Base-by-base conservation (phyloP, 208 protist species). In the Trypanosomatidae sp. region DNA sequence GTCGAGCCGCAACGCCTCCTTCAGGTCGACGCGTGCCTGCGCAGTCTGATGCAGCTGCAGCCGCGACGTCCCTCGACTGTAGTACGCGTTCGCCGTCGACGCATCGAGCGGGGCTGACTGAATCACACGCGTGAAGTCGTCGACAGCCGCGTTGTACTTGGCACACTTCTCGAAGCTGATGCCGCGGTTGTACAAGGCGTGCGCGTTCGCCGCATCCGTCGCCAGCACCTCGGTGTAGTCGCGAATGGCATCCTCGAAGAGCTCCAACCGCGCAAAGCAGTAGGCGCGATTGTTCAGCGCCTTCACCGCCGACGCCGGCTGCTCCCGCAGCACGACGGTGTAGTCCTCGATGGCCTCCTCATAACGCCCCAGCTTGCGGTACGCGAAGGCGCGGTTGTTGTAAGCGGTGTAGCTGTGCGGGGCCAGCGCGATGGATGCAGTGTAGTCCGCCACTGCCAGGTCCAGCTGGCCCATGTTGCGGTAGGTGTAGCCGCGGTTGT, bases 161-260 rank as follows among this genome's bases (percentile, higher is more conserved):
- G 81, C 85, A 43, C 92, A 73, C 71, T 94, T 96, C 59, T 94
- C 88, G 65, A 87, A 94, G 66, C 77, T 85, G 56, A 97, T 87
- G 52, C 93, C 93, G 44, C 94, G 87, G 79, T 98, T 98, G 77
- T 97, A 90, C 4, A 85, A 83, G 3, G 92, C 92, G 79, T 97
- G 83, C 2, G 73, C 43, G 76, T 98, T 94, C 30, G 39, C 30
- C 3, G 74, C 60, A 60, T 97, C 90, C 12, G 86, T 68, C 15
- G 62, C 52, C 17, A 98, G 64, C 12, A 95, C 88, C 55, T 74
- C 59, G 19, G 78, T 85, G 77, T 98, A 97, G 72, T 98, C 93
- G 15, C 49, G 39, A 56, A 97, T 85, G 3, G 94, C 93, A 59
- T 83, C 73, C 28, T 86, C 80, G 70, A 93, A 93, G 13, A 83